Evolutionary conservation across 306 rosid species (phyloP), one percentile per base, ranked within the genome.

Genomic region (Casuarina equisetifolia): DNA sequence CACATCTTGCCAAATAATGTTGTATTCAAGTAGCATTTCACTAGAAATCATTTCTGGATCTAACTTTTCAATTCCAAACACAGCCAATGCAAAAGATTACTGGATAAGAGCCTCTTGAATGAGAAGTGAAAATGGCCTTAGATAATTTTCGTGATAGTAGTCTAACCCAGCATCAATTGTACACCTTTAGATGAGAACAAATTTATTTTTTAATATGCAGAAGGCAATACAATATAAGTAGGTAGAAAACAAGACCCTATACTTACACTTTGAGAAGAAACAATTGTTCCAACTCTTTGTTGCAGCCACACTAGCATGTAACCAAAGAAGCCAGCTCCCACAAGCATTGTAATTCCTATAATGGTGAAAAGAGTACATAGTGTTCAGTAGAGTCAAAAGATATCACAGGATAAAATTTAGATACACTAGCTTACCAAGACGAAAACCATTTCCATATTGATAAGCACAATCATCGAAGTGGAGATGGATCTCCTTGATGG

Each of bases 401-500:
- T n/a, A 48, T 12, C 25, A 42, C 74, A 69, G 83, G 69, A 42
- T 72, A 32, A 48, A 53, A 68, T 25, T 20, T 10, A 59, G 57
- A 78, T 58, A 35, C 63, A 70, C 39, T 63, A 79, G 76, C 69
- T 78, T 90, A 93, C 98, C 98, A 74, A 91, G 90, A 36, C 96
- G 98, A 81, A 91, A 91, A 76, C 89, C 97, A 78, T 88, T 90
- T 74, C 92, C 97, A 77, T 93, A 93, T 81, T 90, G 93, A 85
- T 93, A 91, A 42, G 98, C 98, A 77, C 97, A 93, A 69, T 93
- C 98, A 83, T 91, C 98, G 39, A 93, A 93, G 77, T 88, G 91
- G 68, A 93, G 98, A 66, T 86, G 96, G 80, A 93, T 91, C 92
- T 93, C 98, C 85, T 93, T 87, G 77, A 93, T 88, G 20, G 98